phyloP scores from a whole-genome alignment of 345 rosid species.

The Salix viminalis region DNA sequence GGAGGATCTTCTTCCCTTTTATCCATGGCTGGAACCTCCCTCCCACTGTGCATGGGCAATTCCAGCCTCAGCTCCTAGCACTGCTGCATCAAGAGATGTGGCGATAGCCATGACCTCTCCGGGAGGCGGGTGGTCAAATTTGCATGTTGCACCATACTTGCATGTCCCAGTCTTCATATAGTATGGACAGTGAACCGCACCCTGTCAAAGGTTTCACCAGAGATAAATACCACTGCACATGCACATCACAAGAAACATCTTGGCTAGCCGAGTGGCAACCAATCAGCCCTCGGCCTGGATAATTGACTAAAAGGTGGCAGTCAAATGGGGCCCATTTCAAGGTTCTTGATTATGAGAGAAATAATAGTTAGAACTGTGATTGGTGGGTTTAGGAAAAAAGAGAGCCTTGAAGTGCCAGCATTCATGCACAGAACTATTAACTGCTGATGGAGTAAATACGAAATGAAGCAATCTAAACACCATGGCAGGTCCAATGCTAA shows the following conservation, averaged over 20 bases:
- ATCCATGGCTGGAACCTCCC: neutral
- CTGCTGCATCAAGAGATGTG: slow-evolving; percentile 22
- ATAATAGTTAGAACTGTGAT: neutral
- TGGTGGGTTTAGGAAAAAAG: neutral
- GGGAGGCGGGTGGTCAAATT: slow-evolving; percentile 96
- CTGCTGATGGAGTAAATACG: neutral
- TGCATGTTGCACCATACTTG: slow-evolving; percentile 77
- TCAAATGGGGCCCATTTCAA: neutral
- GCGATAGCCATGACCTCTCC: slow-evolving; percentile 70
- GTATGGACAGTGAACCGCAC: slow-evolving; percentile 69
- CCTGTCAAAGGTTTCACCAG: slow-evolving; percentile 41
- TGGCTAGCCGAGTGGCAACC: neutral
- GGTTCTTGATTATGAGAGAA: neutral
- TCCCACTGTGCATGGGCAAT: neutral
- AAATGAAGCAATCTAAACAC: no score
- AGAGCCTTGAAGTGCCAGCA: neutral
- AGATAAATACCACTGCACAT: neutral
- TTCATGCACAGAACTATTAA: neutral
- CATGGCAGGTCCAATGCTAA: no score
- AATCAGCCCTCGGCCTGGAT: neutral
- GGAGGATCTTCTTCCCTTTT: neutral
- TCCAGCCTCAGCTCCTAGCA: slow-evolving; percentile 9
- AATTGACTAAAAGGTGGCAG: neutral
- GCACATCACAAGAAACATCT: neutral
- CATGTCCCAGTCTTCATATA: slow-evolving; percentile 93